phyloP scores from a whole-genome alignment of 1,139 yeast species.

The Geotrichum phurueaensis region DNA sequence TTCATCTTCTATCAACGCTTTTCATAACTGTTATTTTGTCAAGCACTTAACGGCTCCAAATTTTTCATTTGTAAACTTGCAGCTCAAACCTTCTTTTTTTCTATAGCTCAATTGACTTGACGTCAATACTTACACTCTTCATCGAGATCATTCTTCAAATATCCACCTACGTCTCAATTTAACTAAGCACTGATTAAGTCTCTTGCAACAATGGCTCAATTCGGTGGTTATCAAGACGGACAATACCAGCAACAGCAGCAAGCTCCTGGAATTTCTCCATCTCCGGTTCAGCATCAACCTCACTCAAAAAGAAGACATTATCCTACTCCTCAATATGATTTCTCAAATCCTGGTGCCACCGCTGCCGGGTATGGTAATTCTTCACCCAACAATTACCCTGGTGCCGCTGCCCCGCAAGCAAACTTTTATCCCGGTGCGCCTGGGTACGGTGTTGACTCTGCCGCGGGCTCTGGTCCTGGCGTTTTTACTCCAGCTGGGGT shows the following conservation, averaged over 20 bases:
- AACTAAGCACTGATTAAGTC: not conserved
- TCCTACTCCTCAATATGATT: conserved; percentile 18
- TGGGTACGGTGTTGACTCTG: conserved; percentile 1
- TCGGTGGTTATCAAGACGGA: conserved; percentile 14
- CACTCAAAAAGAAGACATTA: conserved; percentile 15
- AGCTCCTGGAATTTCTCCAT: not conserved
- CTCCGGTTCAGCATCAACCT: conserved; percentile 6
- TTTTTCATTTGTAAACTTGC: not conserved
- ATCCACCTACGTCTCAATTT: not conserved
- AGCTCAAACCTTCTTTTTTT: not conserved
- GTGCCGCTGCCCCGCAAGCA: conserved; percentile 2
- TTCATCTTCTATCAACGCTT: not conserved
- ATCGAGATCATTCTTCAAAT: not conserved
- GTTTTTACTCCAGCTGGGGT: conserved; percentile 18
- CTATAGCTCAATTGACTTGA: not conserved
- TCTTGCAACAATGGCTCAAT: conserved; percentile 12
- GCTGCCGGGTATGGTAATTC: not conserved
- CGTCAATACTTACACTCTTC: not conserved
- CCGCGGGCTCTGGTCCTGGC: conserved; percentile 4
- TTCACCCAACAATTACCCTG: conserved; percentile 2
- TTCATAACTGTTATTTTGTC: not conserved
- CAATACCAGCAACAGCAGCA: conserved; percentile 8
- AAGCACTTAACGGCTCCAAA: not conserved
- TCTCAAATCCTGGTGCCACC: conserved; percentile 10
- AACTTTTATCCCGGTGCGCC: conserved; percentile 9